Percentiles rank a stretch among this genome's conserved stretches.
These are phyloP conservation scores for Clitopilus passeckerianus DNA, from an alignment of 768 basidiomycete genomes.

Conservation along the genomic window DNA sequence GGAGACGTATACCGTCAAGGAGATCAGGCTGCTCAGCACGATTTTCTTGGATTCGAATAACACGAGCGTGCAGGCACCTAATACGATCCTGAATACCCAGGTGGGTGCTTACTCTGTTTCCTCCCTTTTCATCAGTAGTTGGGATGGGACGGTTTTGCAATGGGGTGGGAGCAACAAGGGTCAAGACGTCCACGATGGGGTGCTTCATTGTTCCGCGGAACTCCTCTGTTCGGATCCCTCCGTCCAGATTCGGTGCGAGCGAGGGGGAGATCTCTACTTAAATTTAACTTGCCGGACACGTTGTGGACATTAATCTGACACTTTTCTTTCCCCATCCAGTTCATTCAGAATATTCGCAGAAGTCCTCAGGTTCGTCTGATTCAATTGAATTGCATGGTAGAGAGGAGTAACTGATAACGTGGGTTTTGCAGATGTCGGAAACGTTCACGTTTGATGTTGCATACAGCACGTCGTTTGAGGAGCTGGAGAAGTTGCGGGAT, in stretches of 20 bases:
- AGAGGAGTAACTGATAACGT: background rate
- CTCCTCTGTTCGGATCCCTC: background rate
- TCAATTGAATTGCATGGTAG: background rate
- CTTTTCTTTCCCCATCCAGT: constrained; percentile 28
- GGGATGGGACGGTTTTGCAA: background rate
- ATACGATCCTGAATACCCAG: constrained; percentile 51
- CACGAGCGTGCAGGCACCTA: constrained; percentile 67
- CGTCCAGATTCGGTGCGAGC: background rate
- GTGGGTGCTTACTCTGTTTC: constrained; percentile 24
- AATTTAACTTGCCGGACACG: background rate
- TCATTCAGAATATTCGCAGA: constrained; percentile 67
- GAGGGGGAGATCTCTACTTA: background rate
- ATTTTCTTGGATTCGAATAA: constrained; percentile 61
- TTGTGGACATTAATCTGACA: background rate
- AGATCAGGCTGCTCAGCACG: constrained; percentile 80
- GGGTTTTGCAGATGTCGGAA: constrained; percentile 57
- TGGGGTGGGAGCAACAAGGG: too few species aligned
- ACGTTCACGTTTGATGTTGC: constrained; percentile 77
- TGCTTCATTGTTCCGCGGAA: background rate
- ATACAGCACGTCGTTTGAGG: constrained; percentile 75
- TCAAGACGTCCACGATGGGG: background rate
- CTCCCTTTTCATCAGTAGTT: background rate
- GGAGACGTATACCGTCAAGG: constrained; percentile 72
- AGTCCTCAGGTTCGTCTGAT: constrained; percentile 51
- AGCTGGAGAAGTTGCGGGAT: constrained; percentile 69